Evolutionary conservation across 164 flowering plant species (phyloP).

Genomic region (Sedum album): DNA sequence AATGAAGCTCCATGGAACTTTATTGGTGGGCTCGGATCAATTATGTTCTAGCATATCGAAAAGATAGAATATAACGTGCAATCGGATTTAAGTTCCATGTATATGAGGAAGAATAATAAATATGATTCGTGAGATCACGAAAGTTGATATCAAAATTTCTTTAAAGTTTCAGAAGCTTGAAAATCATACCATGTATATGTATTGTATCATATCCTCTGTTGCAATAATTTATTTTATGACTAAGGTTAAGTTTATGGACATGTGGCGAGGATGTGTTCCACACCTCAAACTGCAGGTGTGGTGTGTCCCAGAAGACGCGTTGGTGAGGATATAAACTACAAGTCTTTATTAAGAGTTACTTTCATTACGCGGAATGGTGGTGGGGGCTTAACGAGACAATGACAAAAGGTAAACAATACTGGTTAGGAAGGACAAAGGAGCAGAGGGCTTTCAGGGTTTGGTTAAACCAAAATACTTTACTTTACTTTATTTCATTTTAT

Average conservation of each 20-base stretch:
- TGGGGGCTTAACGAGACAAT: neutral
- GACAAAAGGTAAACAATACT: conserved; percentile 1
- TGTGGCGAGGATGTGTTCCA: neutral
- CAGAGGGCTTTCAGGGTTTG: too few species aligned
- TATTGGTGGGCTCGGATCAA: neutral
- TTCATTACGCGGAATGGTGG: neutral
- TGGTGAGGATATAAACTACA: neutral
- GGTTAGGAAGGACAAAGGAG: too few species aligned
- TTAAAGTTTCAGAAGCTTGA: neutral
- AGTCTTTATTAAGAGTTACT: neutral
- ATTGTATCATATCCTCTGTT: neutral
- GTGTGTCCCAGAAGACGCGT: neutral
- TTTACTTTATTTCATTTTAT: too few species aligned
- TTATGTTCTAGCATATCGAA: neutral
- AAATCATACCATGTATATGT: neutral
- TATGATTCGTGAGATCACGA: neutral
- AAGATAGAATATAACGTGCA: neutral
- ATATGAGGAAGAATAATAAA: neutral
- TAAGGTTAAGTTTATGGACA: neutral
- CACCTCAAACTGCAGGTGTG: neutral
- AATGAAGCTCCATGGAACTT: conserved; percentile 1
- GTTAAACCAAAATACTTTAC: too few species aligned
- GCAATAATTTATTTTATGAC: neutral
- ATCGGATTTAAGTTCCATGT: neutral
- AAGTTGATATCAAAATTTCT: neutral